Conservation (phyloP, 2,329 filamentous ascomycete species). For the Xenoacremonium recifei region DNA sequence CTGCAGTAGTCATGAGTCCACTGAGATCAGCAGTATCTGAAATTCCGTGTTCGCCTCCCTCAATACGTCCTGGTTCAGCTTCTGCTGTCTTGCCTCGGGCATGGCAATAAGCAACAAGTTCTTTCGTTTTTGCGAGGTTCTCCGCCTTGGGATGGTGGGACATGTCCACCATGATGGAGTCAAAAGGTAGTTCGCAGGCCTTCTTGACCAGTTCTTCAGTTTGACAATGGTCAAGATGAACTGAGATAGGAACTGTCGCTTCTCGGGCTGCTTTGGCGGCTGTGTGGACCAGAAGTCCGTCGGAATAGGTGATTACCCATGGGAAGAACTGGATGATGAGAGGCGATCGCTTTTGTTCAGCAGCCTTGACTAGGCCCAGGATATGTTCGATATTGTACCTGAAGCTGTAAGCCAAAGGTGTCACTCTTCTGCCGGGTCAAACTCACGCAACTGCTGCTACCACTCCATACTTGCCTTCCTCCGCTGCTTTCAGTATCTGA, state of each 20-base stretch:
- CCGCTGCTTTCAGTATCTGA: background rate
- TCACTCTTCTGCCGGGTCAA: background rate
- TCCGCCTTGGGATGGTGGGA: constrained; percentile 68
- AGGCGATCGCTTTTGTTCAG: constrained; percentile 62
- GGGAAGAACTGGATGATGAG: constrained; percentile 70
- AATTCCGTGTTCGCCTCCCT: constrained; percentile 67
- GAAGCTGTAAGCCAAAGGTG: background rate
- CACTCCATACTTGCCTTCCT: background rate
- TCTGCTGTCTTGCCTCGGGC: constrained; percentile 64
- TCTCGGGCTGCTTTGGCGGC: constrained; percentile 52
- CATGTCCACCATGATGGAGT: constrained; percentile 78
- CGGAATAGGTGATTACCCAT: constrained; percentile 65
- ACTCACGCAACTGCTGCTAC: background rate
- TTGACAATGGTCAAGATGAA: constrained; percentile 68
- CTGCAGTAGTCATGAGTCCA: constrained; percentile 60
- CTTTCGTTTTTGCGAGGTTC: constrained; percentile 63
- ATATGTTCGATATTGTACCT: constrained; percentile 55
- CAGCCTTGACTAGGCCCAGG: constrained; percentile 64
- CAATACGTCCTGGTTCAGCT: constrained; percentile 67
- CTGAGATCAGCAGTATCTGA: constrained; percentile 52
- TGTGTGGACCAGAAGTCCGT: constrained; percentile 51
- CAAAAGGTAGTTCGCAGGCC: constrained; percentile 59
- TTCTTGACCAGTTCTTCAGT: constrained; percentile 54
- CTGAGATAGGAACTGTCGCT: constrained; percentile 55
- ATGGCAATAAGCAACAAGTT: constrained; percentile 61